These are phyloP conservation scores for Malassezia japonica DNA, from an alignment of 1,284 basidiomycete genomes.

Conservation along the genomic window DNA sequence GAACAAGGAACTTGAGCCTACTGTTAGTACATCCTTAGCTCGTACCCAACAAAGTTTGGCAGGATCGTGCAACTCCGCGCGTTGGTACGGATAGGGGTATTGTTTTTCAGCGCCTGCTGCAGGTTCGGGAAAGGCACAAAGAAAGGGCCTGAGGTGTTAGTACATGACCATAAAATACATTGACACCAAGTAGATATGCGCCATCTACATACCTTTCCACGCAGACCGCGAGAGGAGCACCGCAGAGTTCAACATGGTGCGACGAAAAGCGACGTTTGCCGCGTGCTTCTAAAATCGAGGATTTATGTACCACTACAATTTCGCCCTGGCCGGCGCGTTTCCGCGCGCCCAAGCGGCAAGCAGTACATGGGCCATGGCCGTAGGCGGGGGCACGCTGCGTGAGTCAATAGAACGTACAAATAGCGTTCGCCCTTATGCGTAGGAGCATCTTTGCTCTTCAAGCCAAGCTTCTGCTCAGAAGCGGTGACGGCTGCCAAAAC, in stretches of 20 bases:
- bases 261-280: not conserved
- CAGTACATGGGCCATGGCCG: constrained; percentile 10
- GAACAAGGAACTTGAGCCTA: constrained; percentile 70
- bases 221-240: constrained; percentile 17
- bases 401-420: constrained; percentile 3
- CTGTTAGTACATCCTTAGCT: not conserved
- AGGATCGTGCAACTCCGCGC: constrained; percentile 84
- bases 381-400: constrained; percentile 8
- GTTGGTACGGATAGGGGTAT: constrained; percentile 77
- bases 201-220: constrained; percentile 23
- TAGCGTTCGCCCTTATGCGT: not conserved
- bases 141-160: constrained; percentile 60
- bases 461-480: not conserved
- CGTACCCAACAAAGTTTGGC: constrained; percentile 53
- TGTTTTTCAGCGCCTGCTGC: constrained; percentile 69
- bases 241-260: constrained; percentile 10
- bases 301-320: constrained; percentile 4
- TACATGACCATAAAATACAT: no score
- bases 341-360: constrained; percentile 2
- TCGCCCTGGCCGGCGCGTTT: not conserved
- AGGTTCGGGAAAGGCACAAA: constrained; percentile 90
- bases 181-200: no score
- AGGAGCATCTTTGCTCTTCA: not conserved
- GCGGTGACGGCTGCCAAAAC: constrained; percentile 60
- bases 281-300: not conserved